Evolutionary conservation across 2,329 filamentous ascomycete species (phyloP).

Genomic region (Daldinia eschscholtzii): DNA sequence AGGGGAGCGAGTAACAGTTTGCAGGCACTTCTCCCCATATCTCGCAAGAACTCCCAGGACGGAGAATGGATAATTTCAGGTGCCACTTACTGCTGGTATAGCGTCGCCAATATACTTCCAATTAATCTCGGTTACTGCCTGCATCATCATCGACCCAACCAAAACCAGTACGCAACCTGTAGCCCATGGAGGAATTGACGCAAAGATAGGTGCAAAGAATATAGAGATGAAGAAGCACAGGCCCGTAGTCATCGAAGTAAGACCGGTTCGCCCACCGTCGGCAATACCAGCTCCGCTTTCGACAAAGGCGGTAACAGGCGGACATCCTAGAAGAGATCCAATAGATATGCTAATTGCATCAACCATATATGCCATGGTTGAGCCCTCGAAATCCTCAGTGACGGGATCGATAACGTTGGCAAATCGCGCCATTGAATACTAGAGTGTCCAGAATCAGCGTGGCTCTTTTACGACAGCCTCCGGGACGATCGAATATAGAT

Average conservation of each 20-base stretch:
- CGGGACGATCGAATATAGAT: too few species aligned
- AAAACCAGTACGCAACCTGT: conserved; percentile 90
- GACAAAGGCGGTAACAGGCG: conserved; percentile 88
- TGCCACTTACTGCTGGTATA: conserved; percentile 69
- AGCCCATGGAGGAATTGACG: conserved; percentile 89
- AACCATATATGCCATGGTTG: conserved; percentile 84
- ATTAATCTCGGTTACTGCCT: conserved; percentile 84
- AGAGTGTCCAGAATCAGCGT: conserved; percentile 16
- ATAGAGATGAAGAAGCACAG: conserved; percentile 88
- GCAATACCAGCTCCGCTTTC: conserved; percentile 92
- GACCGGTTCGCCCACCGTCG: conserved; percentile 85
- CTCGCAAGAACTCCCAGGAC: background rate
- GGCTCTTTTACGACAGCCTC: background rate
- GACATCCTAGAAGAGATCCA: conserved; percentile 80
- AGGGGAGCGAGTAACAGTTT: too few species aligned
- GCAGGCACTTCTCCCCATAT: too few species aligned
- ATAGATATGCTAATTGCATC: conserved; percentile 85
- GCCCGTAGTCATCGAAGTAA: conserved; percentile 84
- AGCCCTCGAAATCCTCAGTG: conserved; percentile 90
- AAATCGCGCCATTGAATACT: conserved; percentile 92
- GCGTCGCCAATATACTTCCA: conserved; percentile 89
- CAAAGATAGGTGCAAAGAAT: conserved; percentile 92
- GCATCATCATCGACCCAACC: conserved; percentile 89
- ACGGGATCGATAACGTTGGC: conserved; percentile 82
- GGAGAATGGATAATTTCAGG: background rate